Base-by-base conservation (phyloP, 2,329 filamentous ascomycete genomes). In the Anisogramma anomala region DNA sequence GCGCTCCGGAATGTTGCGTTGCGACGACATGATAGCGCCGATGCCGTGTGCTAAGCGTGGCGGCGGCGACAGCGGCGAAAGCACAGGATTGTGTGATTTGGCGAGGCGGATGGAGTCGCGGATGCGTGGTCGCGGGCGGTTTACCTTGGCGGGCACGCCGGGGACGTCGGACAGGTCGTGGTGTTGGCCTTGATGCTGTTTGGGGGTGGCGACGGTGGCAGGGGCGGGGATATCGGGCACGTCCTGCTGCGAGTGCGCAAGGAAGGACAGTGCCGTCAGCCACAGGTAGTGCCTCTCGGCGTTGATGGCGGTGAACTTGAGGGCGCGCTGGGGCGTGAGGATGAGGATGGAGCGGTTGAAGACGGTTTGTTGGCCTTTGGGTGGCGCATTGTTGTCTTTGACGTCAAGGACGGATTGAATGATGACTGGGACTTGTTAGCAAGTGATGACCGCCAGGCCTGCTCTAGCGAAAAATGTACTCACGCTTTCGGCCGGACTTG, bases 331-430 rank as follows among this genome's bases (percentile, higher is more conserved):
- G 1, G 91, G 89, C 4, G 91, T 98, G 36, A 98, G 63, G 50
- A 98, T 94, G 35, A 98, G 65, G 52, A 98, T 96, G 0, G 91
- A 96, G 39, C 91, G 80, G 61, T 93, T 86, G 66, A 95, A 96
- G 8, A 86, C 65, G 6, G 56, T 62, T 30, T 71, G 63, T 26
- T 59, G 55, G 39, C 81, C 82, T 58, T 82, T 91, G 1, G 89
- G 89, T 28, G 84, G 59, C 6, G 85, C 77, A 48, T 91, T 94
- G 55, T 91, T 86, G 53, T 98, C 91, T 61, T 93, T 93, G 49
- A 98, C 91, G 54, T 98, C 91, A 22, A 98, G 71, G 4, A 98
- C 91, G 8, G 91, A 95, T 67, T 96, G 89, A 49, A 98, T 95
- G 8, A 73, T 77, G 53, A 98, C 88, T 95, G 26, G 44, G 23